These are phyloP conservation scores for Penicillium cataractarum DNA, from an alignment of 495 filamentous ascomycete genomes.

Conservation along the genomic window DNA sequence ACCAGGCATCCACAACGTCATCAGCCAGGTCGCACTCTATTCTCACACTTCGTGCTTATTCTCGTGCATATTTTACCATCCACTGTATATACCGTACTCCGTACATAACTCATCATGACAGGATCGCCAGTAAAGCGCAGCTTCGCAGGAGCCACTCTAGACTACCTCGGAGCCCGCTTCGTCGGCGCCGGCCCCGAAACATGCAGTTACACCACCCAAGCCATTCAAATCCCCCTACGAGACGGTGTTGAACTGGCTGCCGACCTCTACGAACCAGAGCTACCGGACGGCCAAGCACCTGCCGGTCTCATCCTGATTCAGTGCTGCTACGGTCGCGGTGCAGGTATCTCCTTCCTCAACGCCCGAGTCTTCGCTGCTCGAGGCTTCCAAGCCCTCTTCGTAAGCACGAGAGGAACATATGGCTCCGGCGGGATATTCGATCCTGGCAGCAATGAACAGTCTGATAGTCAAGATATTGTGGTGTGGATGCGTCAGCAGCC, in stretches of 20 bases:
- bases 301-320: constrained; percentile 28
- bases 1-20: not conserved
- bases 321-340: constrained; percentile 29
- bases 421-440: constrained; percentile 30
- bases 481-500: constrained; percentile 38
- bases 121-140: constrained; percentile 15
- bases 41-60: not conserved
- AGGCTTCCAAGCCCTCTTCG: constrained; percentile 35
- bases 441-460: constrained; percentile 22
- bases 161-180: constrained; percentile 19
- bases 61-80: not conserved
- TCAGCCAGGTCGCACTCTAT: not conserved
- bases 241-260: constrained; percentile 33
- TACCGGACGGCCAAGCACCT: constrained; percentile 13
- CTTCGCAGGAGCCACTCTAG: constrained; percentile 15
- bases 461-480: constrained; percentile 37
- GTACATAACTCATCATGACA: constrained; percentile 12
- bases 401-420: constrained; percentile 33
- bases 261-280: constrained; percentile 33
- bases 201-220: constrained; percentile 31
- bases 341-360: constrained; percentile 22
- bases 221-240: constrained; percentile 29
- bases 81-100: not conserved
- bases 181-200: constrained; percentile 15
- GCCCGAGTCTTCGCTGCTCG: constrained; percentile 34